Percentiles rank a stretch among this genome's conserved stretches.
These are phyloP conservation scores for Auriculariales sp. DNA, from an alignment of 768 basidiomycete genomes.

Conservation along the genomic window DNA sequence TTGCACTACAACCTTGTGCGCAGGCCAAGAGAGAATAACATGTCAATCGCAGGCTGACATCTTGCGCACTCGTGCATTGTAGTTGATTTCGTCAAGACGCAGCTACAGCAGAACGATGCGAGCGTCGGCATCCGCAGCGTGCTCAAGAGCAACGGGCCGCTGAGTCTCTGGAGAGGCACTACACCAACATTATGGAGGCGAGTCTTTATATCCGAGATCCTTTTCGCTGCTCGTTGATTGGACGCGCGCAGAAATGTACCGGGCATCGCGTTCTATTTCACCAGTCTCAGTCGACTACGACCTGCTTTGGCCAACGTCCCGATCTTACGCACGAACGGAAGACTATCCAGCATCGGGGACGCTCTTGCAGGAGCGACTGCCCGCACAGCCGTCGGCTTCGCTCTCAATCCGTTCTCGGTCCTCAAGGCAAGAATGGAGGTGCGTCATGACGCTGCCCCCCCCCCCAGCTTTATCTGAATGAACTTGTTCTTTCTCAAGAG, in stretches of 20 bases:
- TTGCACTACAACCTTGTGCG: slow-evolving; percentile 16
- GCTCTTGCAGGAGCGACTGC: slow-evolving; percentile 74
- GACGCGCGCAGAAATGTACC: slow-evolving; percentile 91
- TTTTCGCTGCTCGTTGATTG: slow-evolving; percentile 9
- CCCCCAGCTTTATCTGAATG: neutral
- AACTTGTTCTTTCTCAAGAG: slow-evolving; percentile 34
- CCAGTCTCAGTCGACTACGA: slow-evolving; percentile 71
- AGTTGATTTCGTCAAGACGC: slow-evolving; percentile 91
- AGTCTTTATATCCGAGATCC: slow-evolving; percentile 1
- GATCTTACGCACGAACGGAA: slow-evolving; percentile 36
- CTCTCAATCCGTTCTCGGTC: slow-evolving; percentile 82
- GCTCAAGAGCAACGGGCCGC: slow-evolving; percentile 42
- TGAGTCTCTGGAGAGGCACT: slow-evolving; percentile 83
- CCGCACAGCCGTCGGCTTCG: slow-evolving; percentile 64
- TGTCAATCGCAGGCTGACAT: no score
- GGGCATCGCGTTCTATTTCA: slow-evolving; percentile 87
- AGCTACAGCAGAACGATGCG: slow-evolving; percentile 69
- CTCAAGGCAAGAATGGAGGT: slow-evolving; percentile 90
- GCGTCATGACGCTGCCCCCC: slow-evolving; percentile 11
- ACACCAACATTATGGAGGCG: slow-evolving; percentile 60
- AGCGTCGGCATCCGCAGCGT: slow-evolving; percentile 39
- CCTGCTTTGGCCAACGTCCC: slow-evolving; percentile 49
- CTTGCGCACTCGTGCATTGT: neutral
- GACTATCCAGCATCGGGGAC: slow-evolving; percentile 63
- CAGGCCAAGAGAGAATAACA: no score